A percentile compares a stretch with the other conserved stretches of the same genome.
phyloP scores from a whole-genome alignment of 148 eudicot species.

The Agrostemma githago region DNA sequence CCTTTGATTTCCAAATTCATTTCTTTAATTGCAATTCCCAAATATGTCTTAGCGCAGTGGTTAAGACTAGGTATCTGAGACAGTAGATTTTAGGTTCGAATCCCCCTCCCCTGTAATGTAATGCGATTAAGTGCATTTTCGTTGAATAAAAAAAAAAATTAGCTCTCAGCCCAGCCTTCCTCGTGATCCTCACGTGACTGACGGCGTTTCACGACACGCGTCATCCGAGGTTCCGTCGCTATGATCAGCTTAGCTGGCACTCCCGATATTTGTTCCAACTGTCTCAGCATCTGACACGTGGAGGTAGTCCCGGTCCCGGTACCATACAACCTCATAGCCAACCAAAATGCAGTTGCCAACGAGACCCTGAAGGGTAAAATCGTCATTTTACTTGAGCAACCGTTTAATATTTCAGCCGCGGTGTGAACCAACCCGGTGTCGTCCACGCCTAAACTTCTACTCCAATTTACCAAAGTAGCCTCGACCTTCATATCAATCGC shows the following conservation, averaged over 20 bases:
- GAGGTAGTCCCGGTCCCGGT: background rate
- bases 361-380: constrained; percentile 39
- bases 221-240: constrained; percentile 35
- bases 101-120: too few relatives aligned
- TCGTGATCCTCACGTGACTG: constrained; percentile 26
- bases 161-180: constrained; percentile 69
- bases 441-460: constrained; percentile 33
- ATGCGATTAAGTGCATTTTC: too few relatives aligned
- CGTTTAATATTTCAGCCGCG: constrained; percentile 26
- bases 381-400: constrained; percentile 28
- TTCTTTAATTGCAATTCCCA: too few relatives aligned
- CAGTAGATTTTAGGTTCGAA: too few relatives aligned
- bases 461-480: constrained; percentile 57
- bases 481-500: constrained; percentile 34
- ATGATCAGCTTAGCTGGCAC: constrained; percentile 55
- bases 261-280: constrained; percentile 55
- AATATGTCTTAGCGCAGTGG: too few relatives aligned
- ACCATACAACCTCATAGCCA: constrained; percentile 32
- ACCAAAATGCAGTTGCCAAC: constrained; percentile 55
- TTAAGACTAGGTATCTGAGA: too few relatives aligned
- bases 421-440: constrained; percentile 6
- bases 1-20: background rate
- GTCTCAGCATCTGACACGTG: constrained; percentile 36
- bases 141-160: background rate
- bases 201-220: constrained; percentile 26